These are phyloP conservation scores for Penicillium waksmanii DNA, from an alignment of 495 filamentous ascomycete species.

Conservation along the genomic window DNA sequence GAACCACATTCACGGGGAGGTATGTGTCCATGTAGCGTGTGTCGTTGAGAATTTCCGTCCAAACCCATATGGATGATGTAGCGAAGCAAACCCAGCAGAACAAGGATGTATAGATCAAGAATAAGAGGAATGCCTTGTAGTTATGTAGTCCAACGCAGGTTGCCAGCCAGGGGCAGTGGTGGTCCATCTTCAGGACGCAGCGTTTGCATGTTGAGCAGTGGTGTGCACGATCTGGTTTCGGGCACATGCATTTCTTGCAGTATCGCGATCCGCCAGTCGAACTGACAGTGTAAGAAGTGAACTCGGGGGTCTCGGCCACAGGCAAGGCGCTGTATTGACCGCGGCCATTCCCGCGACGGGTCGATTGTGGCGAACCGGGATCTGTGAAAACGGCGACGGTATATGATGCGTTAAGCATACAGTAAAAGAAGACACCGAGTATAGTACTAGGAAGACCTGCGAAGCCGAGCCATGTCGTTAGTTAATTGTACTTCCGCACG, in stretches of 20 bases:
- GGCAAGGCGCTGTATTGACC: constrained; percentile 66
- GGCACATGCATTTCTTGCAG: constrained; percentile 95
- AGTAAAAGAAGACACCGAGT: constrained; percentile 71
- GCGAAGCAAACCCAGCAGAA: constrained; percentile 84
- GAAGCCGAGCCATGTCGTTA: not conserved
- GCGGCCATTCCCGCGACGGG: constrained; percentile 33
- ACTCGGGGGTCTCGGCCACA: constrained; percentile 59
- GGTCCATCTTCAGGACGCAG: constrained; percentile 98
- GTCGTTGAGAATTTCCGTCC: constrained; percentile 71
- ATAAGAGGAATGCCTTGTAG: constrained; percentile 93
- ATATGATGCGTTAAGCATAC: constrained; percentile 84
- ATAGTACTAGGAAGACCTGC: constrained; percentile 51
- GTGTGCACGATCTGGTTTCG: constrained; percentile 94
- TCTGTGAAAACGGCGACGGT: constrained; percentile 89
- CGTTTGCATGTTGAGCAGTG: constrained; percentile 92
- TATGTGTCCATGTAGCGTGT: constrained; percentile 65
- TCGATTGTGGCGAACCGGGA: constrained; percentile 71
- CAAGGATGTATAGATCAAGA: constrained; percentile 86
- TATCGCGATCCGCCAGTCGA: constrained; percentile 81
- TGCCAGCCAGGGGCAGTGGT: constrained; percentile 97
- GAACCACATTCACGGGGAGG: constrained; percentile 87
- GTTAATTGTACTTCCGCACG: not conserved
- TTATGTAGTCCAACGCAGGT: constrained; percentile 93
- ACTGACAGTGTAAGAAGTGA: constrained; percentile 84
- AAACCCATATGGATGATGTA: constrained; percentile 76